Percentiles rank a stretch among this genome's conserved stretches.
Conservation (phyloP, 2,329 filamentous ascomycete species). For the Cladophialophora chaetospira region DNA sequence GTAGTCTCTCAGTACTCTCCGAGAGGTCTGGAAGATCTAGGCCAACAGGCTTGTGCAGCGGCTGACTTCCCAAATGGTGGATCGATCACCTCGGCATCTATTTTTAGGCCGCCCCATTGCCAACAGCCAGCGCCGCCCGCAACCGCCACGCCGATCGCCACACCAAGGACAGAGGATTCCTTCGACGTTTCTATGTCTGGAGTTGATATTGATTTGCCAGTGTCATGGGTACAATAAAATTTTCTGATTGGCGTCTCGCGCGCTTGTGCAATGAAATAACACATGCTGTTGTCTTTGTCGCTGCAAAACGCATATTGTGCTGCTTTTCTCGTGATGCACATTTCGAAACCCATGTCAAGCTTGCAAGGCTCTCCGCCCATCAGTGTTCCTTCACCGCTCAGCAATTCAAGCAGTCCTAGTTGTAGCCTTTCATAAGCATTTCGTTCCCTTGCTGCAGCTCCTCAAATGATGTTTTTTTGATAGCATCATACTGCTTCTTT, state of each 20-base stretch:
- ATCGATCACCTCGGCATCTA: not conserved
- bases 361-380: too few relatives aligned
- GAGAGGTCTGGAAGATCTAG: too few relatives aligned
- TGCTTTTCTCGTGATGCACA: too few relatives aligned
- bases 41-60: not conserved
- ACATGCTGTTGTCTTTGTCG: not conserved
- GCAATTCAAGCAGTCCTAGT: not conserved
- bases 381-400: not conserved
- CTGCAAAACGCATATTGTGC: too few relatives aligned
- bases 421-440: not conserved
- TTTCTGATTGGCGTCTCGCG: not conserved
- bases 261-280: not conserved
- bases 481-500: not conserved
- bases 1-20: too few relatives aligned
- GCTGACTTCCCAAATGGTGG: not conserved
- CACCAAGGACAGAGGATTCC: not conserved
- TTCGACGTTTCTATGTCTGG: not conserved
- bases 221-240: not conserved
- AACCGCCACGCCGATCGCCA: not conserved
- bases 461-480: not conserved
- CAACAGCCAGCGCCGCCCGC: too few relatives aligned
- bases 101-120: not conserved
- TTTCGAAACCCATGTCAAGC: too few relatives aligned
- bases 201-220: not conserved
- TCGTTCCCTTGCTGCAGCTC: not conserved